phyloP scores from a whole-genome alignment of 148 eudicot genomes.

The Mesembryanthemum crystallinum region DNA sequence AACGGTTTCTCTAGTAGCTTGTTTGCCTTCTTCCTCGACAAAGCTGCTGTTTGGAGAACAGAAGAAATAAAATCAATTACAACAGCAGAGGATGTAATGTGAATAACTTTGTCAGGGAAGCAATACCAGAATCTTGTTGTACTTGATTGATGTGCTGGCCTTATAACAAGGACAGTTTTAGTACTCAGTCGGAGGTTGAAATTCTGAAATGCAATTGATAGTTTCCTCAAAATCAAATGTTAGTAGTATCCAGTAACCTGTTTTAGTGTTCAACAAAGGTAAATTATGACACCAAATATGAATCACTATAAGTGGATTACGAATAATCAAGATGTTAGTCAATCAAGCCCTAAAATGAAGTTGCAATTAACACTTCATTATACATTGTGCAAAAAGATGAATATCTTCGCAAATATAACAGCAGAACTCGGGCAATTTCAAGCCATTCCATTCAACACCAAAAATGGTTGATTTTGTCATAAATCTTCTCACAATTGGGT shows the following conservation, averaged over 20 bases:
- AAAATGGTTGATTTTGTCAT: neutral
- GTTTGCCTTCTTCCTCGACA: constrained; percentile 20
- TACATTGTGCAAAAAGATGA: neutral
- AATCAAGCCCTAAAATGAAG: neutral
- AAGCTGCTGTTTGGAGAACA: constrained; percentile 11
- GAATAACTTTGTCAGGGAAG: constrained; percentile 17
- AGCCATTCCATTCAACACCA: neutral
- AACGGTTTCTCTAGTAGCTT: constrained; percentile 22
- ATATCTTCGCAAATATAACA: neutral
- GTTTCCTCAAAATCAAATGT: neutral
- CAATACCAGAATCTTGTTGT: constrained; percentile 24
- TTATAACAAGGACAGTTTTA: neutral
- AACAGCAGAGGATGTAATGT: constrained; percentile 25
- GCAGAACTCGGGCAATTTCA: neutral
- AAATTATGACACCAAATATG: neutral
- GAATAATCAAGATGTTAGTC: neutral
- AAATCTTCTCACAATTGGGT: neutral
- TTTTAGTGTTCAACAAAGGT: no score
- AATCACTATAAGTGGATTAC: neutral
- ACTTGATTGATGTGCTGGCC: constrained; percentile 16
- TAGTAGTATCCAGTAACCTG: no score
- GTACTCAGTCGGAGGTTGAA: no score
- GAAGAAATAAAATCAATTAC: constrained; percentile 22
- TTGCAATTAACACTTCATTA: no score
- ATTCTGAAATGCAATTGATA: no score